Conservation (phyloP, 1,139 yeast species). For the Pichia sp. region DNA sequence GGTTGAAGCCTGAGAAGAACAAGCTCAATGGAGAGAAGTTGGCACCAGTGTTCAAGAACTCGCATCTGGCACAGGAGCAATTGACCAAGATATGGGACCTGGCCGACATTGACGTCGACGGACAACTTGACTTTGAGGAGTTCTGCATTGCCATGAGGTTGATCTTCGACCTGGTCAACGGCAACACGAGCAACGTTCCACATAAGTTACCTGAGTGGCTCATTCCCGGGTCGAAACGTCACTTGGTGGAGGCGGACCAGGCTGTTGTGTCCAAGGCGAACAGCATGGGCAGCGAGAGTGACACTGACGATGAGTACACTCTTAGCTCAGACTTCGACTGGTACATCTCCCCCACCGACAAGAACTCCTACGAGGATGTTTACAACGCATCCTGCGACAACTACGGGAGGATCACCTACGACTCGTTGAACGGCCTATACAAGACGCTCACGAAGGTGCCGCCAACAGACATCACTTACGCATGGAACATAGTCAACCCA, state of each 20-base stretch:
- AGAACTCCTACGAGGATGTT: conserved; percentile 70
- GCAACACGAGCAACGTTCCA: conserved; percentile 62
- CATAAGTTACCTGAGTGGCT: conserved; percentile 80
- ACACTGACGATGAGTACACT: conserved; percentile 44
- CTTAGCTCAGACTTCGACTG: conserved; percentile 79
- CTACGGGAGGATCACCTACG: conserved; percentile 78
- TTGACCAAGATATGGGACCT: conserved; percentile 85
- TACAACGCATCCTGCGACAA: conserved; percentile 72
- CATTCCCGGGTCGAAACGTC: conserved; percentile 83
- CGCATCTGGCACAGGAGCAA: conserved; percentile 71
- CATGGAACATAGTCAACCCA: conserved; percentile 95
- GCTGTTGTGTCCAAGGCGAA: conserved; percentile 43
- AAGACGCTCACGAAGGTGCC: conserved; percentile 69
- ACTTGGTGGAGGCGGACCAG: conserved; percentile 72
- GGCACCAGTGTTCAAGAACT: conserved; percentile 81
- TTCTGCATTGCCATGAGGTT: conserved; percentile 96
- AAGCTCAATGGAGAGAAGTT: conserved; percentile 82
- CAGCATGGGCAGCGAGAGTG: conserved; percentile 25
- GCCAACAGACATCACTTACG: conserved; percentile 78
- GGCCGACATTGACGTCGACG: conserved; percentile 91
- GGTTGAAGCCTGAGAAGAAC: conserved; percentile 74
- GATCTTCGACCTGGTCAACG: conserved; percentile 85
- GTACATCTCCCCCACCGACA: conserved; percentile 91
- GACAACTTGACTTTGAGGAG: conserved; percentile 90
- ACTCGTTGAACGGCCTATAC: conserved; percentile 66